Evolutionary conservation across 805 yeast genomes (phyloP), one percentile per base, ranked within the genome.

Genomic region (Sungouiozyma intestinalis): DNA sequence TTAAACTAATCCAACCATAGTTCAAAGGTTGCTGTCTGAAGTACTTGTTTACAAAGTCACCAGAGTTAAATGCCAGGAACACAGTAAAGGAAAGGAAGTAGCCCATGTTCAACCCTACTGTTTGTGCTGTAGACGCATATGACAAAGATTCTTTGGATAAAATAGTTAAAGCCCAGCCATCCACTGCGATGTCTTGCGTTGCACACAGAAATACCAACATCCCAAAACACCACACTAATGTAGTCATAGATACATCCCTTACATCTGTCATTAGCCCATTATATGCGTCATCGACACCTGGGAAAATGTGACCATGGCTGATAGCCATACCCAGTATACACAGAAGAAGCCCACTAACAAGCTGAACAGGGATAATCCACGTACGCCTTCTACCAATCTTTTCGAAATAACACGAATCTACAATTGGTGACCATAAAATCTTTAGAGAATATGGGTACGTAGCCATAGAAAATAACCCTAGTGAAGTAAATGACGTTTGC

Each of bases 111-210:
- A 92, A 71, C 0, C 98, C 98, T 37, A 92, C 77, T 0, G 98
- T 92, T 63, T 92, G 98, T 0, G 98, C 98, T 0, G 98, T 92
- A 3, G 95, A 85, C 0, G 98, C 97, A 66, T 78, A 92, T 15
- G 94, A 79, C 47, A 92, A 68, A 13, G 94, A 81, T 20, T 75
- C 76, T 19, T 79, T 78, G 15, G 88, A 77, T 40, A 92, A 68
- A 33, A 90, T 77, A 1, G 96, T 92, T 55, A 92, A 66, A 0
- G 97, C 97, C 98, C 98, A 92, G 9, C 98, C 97, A 65, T 92
- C 98, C 17, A 92, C 98, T 0, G 98, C 97, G 43, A 92, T 92
- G 59, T 92, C 98, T 62, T 92, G 98, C 0, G 98, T 90, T 1
- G 97, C 97, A 65, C 97, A 88, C 45, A 88, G 69, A 44, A 90